Conservation (phyloP, 805 yeast genomes). For the Wickerhamomyces strasburgensis region DNA sequence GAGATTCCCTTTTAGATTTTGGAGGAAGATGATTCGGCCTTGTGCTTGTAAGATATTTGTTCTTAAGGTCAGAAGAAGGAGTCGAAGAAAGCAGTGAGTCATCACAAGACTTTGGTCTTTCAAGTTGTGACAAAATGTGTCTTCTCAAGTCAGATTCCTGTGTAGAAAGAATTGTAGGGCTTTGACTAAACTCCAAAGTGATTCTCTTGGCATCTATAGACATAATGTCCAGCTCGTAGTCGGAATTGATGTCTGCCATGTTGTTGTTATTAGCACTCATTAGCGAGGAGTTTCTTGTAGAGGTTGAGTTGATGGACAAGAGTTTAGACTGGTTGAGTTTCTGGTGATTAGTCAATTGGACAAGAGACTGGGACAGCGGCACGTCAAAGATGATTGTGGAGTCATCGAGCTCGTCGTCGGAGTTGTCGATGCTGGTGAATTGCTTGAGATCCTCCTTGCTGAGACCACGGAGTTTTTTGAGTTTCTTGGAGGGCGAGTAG, state of each 20-base stretch:
- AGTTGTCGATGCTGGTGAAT: constrained; percentile 26
- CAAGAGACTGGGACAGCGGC: constrained; percentile 55
- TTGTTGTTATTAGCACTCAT: constrained; percentile 27
- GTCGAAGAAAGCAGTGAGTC: constrained; percentile 8
- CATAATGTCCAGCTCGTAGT: constrained; percentile 10
- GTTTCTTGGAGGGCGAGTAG: constrained; percentile 21
- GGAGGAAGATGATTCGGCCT: constrained; percentile 68
- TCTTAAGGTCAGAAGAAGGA: constrained; percentile 13
- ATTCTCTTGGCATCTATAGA: constrained; percentile 18
- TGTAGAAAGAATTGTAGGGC: constrained; percentile 27
- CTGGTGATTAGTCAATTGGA: constrained; percentile 33
- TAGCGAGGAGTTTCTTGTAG: constrained; percentile 42
- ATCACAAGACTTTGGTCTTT: constrained; percentile 24
- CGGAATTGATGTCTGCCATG: constrained; percentile 10
- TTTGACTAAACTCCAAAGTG: constrained; percentile 21
- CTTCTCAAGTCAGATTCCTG: constrained; percentile 29
- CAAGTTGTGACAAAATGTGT: constrained; percentile 20
- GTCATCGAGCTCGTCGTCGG: constrained; percentile 52
- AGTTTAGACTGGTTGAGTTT: constrained; percentile 23
- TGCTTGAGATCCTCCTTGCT: constrained; percentile 12
- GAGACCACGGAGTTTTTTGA: constrained; percentile 13
- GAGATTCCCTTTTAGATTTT: constrained; percentile 46
- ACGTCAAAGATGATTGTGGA: constrained; percentile 55
- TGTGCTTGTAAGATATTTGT: constrained; percentile 39
- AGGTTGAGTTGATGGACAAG: constrained; percentile 31